Evolutionary conservation across 1,284 basidiomycete species (phyloP).

Genomic region (Fistulina hepatica): DNA sequence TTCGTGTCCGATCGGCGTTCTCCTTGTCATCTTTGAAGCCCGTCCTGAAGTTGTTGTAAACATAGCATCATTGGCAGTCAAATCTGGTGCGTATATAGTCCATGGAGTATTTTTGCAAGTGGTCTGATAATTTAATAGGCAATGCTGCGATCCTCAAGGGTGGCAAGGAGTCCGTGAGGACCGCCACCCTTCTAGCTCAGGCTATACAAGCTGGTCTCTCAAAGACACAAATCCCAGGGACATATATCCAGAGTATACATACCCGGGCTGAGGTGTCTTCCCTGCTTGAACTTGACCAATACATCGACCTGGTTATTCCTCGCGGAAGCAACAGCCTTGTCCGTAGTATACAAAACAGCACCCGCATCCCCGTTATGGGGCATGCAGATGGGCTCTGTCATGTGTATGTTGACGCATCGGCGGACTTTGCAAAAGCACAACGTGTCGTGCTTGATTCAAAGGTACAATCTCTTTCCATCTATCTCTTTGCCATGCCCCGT

Average conservation of each 20-base stretch:
- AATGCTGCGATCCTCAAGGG: slow-evolving; percentile 95
- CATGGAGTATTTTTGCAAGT: neutral
- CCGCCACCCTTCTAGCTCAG: slow-evolving; percentile 62
- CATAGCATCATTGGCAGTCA: slow-evolving; percentile 93
- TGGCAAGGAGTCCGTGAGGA: slow-evolving; percentile 86
- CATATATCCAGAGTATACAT: slow-evolving; percentile 88
- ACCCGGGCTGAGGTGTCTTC: slow-evolving; percentile 88
- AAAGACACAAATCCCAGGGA: slow-evolving; percentile 60
- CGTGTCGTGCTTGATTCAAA: slow-evolving; percentile 87
- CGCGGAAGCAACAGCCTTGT: slow-evolving; percentile 91
- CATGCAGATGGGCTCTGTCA: slow-evolving; percentile 95
- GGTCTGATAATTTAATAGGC: slow-evolving; percentile 33
- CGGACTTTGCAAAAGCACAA: slow-evolving; percentile 68
- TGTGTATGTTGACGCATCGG: slow-evolving; percentile 81
- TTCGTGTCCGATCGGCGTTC: slow-evolving; percentile 93
- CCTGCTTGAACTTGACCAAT: slow-evolving; percentile 77
- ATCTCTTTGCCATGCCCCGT: slow-evolving; percentile 5
- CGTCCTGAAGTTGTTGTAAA: slow-evolving; percentile 98
- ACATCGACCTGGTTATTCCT: slow-evolving; percentile 96
- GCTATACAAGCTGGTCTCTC: slow-evolving; percentile 76
- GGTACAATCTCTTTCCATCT: slow-evolving; percentile 37
- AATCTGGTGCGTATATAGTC: slow-evolving; percentile 58
- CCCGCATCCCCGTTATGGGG: slow-evolving; percentile 96
- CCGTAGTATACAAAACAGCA: slow-evolving; percentile 78
- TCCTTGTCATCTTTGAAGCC: slow-evolving; percentile 96